Base-by-base conservation (phyloP, 306 rosid species). In the Crotalaria pallida region DNA sequence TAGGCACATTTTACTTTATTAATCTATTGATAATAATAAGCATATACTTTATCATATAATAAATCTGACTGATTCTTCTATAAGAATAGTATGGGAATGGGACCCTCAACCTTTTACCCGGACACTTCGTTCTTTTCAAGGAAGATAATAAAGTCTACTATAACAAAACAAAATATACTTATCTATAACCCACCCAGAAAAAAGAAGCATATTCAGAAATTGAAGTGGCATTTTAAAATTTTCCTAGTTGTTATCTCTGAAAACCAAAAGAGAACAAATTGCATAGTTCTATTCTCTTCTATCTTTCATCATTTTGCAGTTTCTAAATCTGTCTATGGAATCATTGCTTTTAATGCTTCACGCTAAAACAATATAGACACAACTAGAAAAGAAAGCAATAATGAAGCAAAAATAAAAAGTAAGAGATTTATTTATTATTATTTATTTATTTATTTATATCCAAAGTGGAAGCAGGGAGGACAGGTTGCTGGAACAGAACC, bases 261-360 rank as follows among this genome's bases (percentile, higher is more conserved):
- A 72, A 15, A 23, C 65, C 6, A 38, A 17, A 69, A 47, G 44
- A 12, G 33, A 57, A 53, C 24, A 1, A 55, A 33, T 19, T 24
- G 65, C 33, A 22, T 22, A 44, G 41, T 63, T 33, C 18, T 63
- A 75, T 72, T 67, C 72, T 71, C 19, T 44, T 71, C 58, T 77
- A 71, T 75, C 58, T 77, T 74, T 75, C 26, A 77, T 83, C 80
- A 71, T 63, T 74, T 56, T 0, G 3, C 59, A 58, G 84, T 58
- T 84, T 58, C 75, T 80, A 60, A 75, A 75, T 78, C 70, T 10
- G 21, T 71, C 83, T 47, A 59, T 63, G 22, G 70, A 70, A 82
- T 83, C 84, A 73, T 82, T 83, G 72, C 65, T 77, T 79, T 79
- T 79, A 66, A 85, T 79, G 86, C 83, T 81, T 85, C 83, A 79